phyloP scores from a whole-genome alignment of 2,329 filamentous ascomycete species.

The Aspergillus sergii region DNA sequence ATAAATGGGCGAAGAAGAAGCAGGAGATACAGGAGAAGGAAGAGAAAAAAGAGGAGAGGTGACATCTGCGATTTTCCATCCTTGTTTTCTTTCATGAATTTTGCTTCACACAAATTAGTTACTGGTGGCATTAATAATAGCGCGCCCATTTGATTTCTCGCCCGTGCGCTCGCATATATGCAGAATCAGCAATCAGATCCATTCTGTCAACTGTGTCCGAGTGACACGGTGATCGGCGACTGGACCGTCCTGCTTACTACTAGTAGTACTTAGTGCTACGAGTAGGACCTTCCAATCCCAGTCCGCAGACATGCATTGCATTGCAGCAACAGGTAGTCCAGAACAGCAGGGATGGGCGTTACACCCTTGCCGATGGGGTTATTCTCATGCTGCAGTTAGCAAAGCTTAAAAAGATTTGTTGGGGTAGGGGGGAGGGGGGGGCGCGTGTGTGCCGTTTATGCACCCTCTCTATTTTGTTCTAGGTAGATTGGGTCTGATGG shows the following conservation, averaged over 20 bases:
- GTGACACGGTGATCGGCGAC: background rate
- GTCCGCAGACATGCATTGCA: background rate
- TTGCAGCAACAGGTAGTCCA: background rate
- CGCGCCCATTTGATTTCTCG: background rate
- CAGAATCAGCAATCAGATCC: slow-evolving; percentile 9
- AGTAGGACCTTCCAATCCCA: background rate
- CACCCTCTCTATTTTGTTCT: background rate
- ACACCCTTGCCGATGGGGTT: background rate
- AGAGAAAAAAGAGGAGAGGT: background rate
- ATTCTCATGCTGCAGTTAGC: background rate
- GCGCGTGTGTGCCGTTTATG: background rate
- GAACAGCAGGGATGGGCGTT: background rate
- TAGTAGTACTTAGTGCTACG: background rate
- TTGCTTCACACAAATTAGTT: background rate
- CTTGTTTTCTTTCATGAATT: background rate
- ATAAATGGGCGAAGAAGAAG: background rate
- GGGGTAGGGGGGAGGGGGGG: background rate
- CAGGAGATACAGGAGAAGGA: background rate
- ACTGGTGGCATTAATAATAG: background rate
- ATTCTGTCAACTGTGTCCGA: background rate
- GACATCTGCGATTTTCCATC: background rate
- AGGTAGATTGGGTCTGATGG: background rate
- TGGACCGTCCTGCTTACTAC: background rate
- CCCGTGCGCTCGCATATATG: background rate
- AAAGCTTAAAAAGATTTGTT: background rate